Conservation (phyloP, 164 flowering plant genomes). For the Stephania japonica region DNA sequence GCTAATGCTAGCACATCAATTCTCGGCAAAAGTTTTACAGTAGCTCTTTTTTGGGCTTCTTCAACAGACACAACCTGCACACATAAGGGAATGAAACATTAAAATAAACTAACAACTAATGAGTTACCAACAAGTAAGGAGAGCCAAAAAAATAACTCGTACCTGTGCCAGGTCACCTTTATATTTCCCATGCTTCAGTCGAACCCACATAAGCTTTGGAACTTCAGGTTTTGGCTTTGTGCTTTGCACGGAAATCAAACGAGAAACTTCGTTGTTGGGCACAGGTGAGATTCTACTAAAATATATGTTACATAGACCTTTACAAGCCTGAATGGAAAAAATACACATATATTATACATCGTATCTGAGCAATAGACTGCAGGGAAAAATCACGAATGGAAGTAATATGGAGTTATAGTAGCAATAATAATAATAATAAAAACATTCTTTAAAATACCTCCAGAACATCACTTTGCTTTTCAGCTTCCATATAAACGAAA, state of each 20-base stretch:
- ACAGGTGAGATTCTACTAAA: slow-evolving; percentile 39
- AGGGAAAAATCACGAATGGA: background rate
- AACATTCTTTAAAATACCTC: slow-evolving; percentile 46
- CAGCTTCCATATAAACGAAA: slow-evolving; percentile 76
- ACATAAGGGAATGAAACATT: slow-evolving; percentile 4
- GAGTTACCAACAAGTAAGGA: background rate
- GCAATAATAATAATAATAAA: background rate
- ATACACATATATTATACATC: background rate
- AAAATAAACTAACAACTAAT: background rate
- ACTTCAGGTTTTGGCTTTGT: slow-evolving; percentile 33
- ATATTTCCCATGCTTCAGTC: slow-evolving; percentile 83
- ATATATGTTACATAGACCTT: slow-evolving; percentile 58
- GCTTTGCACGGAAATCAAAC: slow-evolving; percentile 44
- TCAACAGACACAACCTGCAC: slow-evolving; percentile 71
- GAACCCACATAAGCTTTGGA: slow-evolving; percentile 61
- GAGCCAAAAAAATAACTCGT: slow-evolving; percentile 1
- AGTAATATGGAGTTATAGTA: background rate
- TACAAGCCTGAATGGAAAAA: slow-evolving; percentile 60
- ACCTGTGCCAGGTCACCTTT: slow-evolving; percentile 94
- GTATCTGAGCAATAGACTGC: background rate
- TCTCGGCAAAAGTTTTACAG: slow-evolving; percentile 82
- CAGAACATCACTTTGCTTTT: slow-evolving; percentile 53
- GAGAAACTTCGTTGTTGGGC: slow-evolving; percentile 57
- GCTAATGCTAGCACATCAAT: slow-evolving; percentile 67
- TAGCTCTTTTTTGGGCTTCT: slow-evolving; percentile 48